A percentile compares a stretch with the other conserved stretches of the same genome.
phyloP scores from a whole-genome alignment of 257 asterid genomes.

The Nicotiana attenuata region DNA sequence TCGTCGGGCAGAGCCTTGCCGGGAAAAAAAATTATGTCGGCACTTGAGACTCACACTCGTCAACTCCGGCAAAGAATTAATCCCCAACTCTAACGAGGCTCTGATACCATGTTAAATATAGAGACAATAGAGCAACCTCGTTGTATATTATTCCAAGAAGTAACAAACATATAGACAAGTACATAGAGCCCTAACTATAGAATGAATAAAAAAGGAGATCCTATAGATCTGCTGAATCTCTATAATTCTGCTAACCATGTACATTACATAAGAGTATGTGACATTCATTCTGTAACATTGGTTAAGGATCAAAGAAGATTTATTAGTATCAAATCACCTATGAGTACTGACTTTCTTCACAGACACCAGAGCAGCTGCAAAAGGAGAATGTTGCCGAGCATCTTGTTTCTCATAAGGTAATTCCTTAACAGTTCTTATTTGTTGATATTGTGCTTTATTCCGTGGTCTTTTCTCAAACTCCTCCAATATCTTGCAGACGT shows the following conservation, averaged over 20 bases:
- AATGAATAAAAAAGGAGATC: too few relatives aligned
- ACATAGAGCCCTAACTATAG: too few relatives aligned
- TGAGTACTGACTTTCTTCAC: constrained; percentile 22
- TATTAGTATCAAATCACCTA: background rate
- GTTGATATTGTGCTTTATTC: constrained; percentile 12
- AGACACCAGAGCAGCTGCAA: constrained; percentile 82
- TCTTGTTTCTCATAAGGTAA: constrained; percentile 91
- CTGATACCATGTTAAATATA: background rate
- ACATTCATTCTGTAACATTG: too few relatives aligned
- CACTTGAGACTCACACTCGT: background rate
- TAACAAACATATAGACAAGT: too few relatives aligned
- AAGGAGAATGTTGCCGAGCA: constrained; percentile 73
- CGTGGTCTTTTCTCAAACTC: background rate
- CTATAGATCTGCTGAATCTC: too few relatives aligned
- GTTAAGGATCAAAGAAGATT: background rate
- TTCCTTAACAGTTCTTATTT: constrained; percentile 7
- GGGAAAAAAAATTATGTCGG: background rate
- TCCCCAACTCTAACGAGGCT: background rate
- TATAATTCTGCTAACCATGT: too few relatives aligned
- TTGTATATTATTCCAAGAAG: too few relatives aligned
- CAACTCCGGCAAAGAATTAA: background rate
- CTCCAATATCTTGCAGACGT: constrained; percentile 51
- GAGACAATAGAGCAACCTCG: too few relatives aligned
- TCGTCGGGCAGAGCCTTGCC: background rate
- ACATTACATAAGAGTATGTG: too few relatives aligned